phyloP scores from a whole-genome alignment of 306 rosid genomes.

The Cicer pinnatifidum region DNA sequence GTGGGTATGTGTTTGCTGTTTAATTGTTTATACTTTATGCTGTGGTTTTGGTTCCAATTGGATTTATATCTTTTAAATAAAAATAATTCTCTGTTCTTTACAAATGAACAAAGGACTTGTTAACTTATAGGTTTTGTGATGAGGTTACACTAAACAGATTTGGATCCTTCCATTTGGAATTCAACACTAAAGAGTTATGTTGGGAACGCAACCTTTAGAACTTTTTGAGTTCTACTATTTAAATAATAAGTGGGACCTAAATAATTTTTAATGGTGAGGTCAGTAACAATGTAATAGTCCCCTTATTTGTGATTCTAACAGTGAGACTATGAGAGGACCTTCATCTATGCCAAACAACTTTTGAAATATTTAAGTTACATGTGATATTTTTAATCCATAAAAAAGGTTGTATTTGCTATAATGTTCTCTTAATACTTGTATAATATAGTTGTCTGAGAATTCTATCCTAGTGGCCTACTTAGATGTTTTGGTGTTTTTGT shows the following conservation, averaged over 20 bases:
- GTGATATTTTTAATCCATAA: neutral
- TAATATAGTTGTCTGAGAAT: neutral
- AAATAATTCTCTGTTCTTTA: neutral
- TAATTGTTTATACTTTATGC: neutral
- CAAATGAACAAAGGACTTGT: neutral
- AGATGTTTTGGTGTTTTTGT: neutral
- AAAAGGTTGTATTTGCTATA: neutral
- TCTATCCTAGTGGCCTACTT: neutral
- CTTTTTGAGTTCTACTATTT: no score
- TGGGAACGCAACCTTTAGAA: no score
- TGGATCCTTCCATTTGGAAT: no score
- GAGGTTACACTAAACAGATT: neutral
- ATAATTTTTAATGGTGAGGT: no score
- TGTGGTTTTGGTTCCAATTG: neutral
- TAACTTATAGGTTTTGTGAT: neutral
- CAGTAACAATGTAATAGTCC: no score
- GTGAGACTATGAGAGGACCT: no score
- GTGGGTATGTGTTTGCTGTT: constrained; percentile 63
- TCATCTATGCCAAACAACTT: no score
- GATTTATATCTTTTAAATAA: neutral
- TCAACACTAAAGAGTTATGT: neutral
- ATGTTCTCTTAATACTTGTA: neutral
- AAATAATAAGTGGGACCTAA: no score
- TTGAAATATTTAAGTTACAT: neutral
- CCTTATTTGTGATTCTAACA: no score